Evolutionary conservation across 2,329 filamentous ascomycete species (phyloP).

Genomic region (Ceratocystis ficicola): DNA sequence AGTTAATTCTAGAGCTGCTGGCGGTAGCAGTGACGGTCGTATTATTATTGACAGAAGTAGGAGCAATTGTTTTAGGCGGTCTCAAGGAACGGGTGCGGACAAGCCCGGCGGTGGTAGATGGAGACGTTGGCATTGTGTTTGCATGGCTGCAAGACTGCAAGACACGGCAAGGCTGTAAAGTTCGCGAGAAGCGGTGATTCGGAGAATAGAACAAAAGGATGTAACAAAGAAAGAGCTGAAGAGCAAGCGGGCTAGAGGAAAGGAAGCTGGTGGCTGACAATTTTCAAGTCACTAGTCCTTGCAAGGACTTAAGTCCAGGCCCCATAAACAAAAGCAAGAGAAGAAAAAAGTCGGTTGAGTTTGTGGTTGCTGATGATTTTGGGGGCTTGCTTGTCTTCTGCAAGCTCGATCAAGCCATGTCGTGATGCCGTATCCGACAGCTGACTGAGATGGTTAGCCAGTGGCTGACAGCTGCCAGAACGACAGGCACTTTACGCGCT

Average conservation of each 20-base stretch:
- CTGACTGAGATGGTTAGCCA: not conserved
- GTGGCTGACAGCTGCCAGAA: not conserved
- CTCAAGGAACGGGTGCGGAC: slow-evolving; percentile 19
- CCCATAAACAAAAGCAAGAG: not conserved
- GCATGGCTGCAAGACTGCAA: slow-evolving; percentile 17
- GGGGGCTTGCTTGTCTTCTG: not conserved
- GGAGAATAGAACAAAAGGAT: not conserved
- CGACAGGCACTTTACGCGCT: not conserved
- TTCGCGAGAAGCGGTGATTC: not conserved
- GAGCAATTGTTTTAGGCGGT: slow-evolving; percentile 12
- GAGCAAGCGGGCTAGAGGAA: not conserved
- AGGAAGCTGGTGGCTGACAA: not conserved
- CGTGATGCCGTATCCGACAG: not conserved
- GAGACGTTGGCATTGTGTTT: slow-evolving; percentile 16
- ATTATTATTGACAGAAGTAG: not conserved
- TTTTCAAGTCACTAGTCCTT: slow-evolving; percentile 6
- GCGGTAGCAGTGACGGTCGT: not conserved
- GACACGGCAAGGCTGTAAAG: slow-evolving; percentile 1
- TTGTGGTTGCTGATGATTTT: not conserved
- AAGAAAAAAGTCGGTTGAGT: slow-evolving; percentile 3
- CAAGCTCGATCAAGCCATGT: no score
- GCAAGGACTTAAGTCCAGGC: not conserved
- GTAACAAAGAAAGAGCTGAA: not conserved
- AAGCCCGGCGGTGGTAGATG: slow-evolving; percentile 15
- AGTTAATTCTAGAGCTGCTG: not conserved